A percentile compares a stretch with the other conserved stretches of the same genome.
Conservation (phyloP, 2,329 filamentous ascomycete species). For the Cercospora zeina region DNA sequence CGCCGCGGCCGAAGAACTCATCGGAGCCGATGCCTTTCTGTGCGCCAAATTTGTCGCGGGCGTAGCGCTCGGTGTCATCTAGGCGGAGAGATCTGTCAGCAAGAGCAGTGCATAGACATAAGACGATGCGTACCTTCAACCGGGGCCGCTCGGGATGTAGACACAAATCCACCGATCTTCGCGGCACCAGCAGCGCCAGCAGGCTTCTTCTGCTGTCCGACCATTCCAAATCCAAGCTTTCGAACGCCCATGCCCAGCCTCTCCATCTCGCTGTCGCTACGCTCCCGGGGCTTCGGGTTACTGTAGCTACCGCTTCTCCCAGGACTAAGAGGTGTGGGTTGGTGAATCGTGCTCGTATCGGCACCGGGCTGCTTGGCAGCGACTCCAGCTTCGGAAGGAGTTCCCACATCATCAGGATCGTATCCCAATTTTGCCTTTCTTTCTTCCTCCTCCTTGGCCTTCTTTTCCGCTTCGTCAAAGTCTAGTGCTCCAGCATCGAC, state of each 20-base stretch:
- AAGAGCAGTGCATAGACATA: constrained; percentile 6
- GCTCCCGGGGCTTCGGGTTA: constrained; percentile 49
- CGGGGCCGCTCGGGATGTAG: constrained; percentile 62
- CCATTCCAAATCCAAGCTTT: constrained; percentile 83
- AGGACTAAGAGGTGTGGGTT: constrained; percentile 71
- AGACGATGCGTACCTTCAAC: constrained; percentile 59
- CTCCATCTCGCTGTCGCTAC: constrained; percentile 75
- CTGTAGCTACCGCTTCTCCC: constrained; percentile 62
- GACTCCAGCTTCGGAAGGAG: constrained; percentile 47
- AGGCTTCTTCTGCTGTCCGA: constrained; percentile 55
- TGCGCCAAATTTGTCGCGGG: constrained; percentile 80
- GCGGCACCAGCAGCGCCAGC: constrained; percentile 52
- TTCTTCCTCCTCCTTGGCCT: constrained; percentile 95
- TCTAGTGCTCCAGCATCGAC: constrained; percentile 73
- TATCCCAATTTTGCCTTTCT: constrained; percentile 94
- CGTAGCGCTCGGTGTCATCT: constrained; percentile 78
- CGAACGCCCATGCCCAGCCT: constrained; percentile 84
- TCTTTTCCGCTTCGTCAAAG: constrained; percentile 96
- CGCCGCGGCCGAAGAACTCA: constrained; percentile 93
- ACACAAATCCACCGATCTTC: constrained; percentile 76
- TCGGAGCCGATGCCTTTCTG: constrained; percentile 98
- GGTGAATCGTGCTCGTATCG: constrained; percentile 59
- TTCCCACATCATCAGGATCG: constrained; percentile 77
- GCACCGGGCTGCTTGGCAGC: constrained; percentile 48
- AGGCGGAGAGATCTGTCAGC: constrained; percentile 11